Evolutionary conservation across 495 filamentous ascomycete genomes (phyloP).

Genomic region (Aspergillus diversus): DNA sequence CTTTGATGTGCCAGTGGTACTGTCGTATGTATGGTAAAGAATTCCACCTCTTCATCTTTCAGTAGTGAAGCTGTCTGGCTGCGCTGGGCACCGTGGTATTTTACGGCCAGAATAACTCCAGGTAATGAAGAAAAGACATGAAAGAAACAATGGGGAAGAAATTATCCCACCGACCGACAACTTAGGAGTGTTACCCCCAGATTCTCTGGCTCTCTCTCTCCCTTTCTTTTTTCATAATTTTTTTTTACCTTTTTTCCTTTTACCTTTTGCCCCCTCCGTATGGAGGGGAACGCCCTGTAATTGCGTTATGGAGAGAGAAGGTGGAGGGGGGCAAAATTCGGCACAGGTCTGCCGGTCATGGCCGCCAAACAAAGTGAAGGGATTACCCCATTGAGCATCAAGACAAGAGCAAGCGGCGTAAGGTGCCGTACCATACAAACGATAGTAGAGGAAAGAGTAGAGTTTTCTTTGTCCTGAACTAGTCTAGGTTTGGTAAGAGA

Average conservation of each 20-base stretch:
- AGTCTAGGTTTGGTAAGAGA: constrained; percentile 18
- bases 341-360: constrained; percentile 33
- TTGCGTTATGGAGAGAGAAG: constrained; percentile 8
- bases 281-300: constrained; percentile 3
- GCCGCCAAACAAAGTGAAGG: constrained; percentile 18
- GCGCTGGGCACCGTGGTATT: constrained; percentile 5
- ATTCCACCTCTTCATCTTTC: constrained; percentile 18
- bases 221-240: constrained; percentile 1
- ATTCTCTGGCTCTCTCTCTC: neutral
- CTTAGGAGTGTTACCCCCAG: neutral
- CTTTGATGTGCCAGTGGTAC: constrained; percentile 17
- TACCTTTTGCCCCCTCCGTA: constrained; percentile 1
- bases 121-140: neutral
- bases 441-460: constrained; percentile 27
- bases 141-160: constrained; percentile 1
- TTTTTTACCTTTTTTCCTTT: neutral
- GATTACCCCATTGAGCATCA: constrained; percentile 25
- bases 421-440: constrained; percentile 23
- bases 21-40: constrained; percentile 39
- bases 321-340: constrained; percentile 30
- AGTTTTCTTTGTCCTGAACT: constrained; percentile 26
- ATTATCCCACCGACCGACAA: constrained; percentile 12
- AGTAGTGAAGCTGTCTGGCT: constrained; percentile 11
- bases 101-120: constrained; percentile 11
- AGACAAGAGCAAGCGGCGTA: constrained; percentile 24